These are phyloP conservation scores for Bryoerythrophyllum caledonicum DNA, from an alignment of 225 moss, liverwort and hornwort genomes.

Conservation along the genomic window DNA sequence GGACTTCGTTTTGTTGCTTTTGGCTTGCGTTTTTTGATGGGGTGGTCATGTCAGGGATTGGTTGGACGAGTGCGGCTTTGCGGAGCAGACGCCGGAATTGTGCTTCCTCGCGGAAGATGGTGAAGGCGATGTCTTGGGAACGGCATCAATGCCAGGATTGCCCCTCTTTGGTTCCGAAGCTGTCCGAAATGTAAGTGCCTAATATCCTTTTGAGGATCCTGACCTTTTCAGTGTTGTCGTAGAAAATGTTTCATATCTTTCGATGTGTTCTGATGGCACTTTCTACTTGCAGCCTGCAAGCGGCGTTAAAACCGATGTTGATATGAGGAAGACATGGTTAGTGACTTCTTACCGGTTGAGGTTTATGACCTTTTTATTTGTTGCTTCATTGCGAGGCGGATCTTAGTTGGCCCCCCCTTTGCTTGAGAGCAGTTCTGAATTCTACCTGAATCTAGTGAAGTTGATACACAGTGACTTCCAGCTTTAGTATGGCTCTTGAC, in stretches of 20 bases:
- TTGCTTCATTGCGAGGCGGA: slow-evolving; percentile 10
- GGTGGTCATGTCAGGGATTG: slow-evolving; percentile 33
- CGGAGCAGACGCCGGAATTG: slow-evolving; percentile 38
- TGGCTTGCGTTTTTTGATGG: background rate
- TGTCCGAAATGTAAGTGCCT: slow-evolving; percentile 52
- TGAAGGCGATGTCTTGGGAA: slow-evolving; percentile 45
- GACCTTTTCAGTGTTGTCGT: background rate
- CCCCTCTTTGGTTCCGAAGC: slow-evolving; percentile 49
- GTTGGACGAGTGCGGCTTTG: slow-evolving; percentile 53
- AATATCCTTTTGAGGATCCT: slow-evolving; percentile 14
- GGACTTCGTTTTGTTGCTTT: slow-evolving; percentile 7
- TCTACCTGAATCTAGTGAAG: background rate
- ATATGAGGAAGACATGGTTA: slow-evolving; percentile 47
- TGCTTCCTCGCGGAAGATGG: slow-evolving; percentile 50
- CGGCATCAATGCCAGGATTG: slow-evolving; percentile 39
- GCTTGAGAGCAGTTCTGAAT: slow-evolving; percentile 10
- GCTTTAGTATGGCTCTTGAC: slow-evolving; percentile 10
- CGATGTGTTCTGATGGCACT: slow-evolving; percentile 20
- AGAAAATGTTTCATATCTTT: slow-evolving; percentile 6
- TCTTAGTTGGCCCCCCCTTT: background rate
- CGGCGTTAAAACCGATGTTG: slow-evolving; percentile 31
- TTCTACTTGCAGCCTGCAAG: slow-evolving; percentile 52
- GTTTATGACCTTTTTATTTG: slow-evolving; percentile 4
- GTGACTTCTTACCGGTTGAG: slow-evolving; percentile 31
- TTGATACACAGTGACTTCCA: background rate